Evolutionary conservation across 2,329 filamentous ascomycete species (phyloP).

Genomic region (Mycosphaerelloides madeirae): DNA sequence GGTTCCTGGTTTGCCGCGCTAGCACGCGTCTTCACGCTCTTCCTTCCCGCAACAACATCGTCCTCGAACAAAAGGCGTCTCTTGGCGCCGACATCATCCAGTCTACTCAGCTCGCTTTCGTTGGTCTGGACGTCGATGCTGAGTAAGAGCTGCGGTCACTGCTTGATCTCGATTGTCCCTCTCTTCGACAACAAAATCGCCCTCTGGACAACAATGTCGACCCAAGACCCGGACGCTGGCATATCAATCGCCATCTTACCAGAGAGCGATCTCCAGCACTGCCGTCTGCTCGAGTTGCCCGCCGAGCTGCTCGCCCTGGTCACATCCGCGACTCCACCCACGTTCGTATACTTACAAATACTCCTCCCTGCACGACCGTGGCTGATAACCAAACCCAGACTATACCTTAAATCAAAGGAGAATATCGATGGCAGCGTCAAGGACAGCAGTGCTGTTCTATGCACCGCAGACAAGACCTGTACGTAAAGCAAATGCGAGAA

Average conservation of each 20-base stretch:
- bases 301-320: slow-evolving; percentile 53
- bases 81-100: no score
- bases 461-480: slow-evolving; percentile 54
- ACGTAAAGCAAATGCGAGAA: no score
- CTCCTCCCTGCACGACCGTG: neutral
- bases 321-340: slow-evolving; percentile 24
- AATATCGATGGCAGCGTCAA: slow-evolving; percentile 23
- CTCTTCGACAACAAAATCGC: no score
- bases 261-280: slow-evolving; percentile 46
- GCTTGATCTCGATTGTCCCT: no score
- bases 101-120: no score
- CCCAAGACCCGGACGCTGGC: slow-evolving; percentile 36
- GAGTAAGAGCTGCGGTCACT: no score
- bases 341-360: slow-evolving; percentile 2
- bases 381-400: slow-evolving; percentile 25
- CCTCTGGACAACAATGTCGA: slow-evolving; percentile 40
- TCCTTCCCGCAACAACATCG: no score
- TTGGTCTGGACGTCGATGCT: no score
- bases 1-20: no score
- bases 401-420: slow-evolving; percentile 38
- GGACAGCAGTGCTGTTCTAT: slow-evolving; percentile 51
- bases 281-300: slow-evolving; percentile 58
- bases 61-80: no score
- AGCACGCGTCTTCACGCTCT: no score
- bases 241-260: slow-evolving; percentile 41